These are phyloP conservation scores for Talaromyces stipitatus DNA, from an alignment of 495 filamentous ascomycete genomes.

Conservation along the genomic window DNA sequence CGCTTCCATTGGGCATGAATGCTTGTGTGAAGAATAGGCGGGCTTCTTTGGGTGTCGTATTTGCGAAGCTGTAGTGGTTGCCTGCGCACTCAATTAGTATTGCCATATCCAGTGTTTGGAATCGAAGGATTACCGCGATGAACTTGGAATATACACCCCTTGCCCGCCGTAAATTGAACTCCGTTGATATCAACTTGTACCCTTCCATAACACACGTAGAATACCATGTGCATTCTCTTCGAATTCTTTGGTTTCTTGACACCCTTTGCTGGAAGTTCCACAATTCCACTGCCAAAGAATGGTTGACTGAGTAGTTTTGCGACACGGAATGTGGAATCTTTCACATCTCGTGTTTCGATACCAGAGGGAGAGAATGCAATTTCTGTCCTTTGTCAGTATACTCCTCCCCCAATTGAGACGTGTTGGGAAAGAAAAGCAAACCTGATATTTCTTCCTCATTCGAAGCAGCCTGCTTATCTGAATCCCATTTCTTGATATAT, in stretches of 20 bases:
- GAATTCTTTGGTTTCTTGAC: constrained; percentile 85
- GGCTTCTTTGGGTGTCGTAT: constrained; percentile 57
- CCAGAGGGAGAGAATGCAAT: constrained; percentile 70
- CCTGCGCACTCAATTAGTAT: constrained; percentile 37
- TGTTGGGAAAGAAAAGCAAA: constrained; percentile 12
- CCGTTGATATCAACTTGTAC: constrained; percentile 66
- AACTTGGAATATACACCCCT: constrained; percentile 86
- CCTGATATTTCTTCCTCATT: constrained; percentile 52
- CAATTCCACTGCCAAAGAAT: constrained; percentile 81
- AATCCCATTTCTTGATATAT: constrained; percentile 50
- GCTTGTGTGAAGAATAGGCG: constrained; percentile 83
- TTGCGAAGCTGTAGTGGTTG: constrained; percentile 78
- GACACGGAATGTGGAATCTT: constrained; percentile 69
- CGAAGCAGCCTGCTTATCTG: constrained; percentile 37
- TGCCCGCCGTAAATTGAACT: constrained; percentile 74
- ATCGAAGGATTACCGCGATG: constrained; percentile 62
- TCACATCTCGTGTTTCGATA: constrained; percentile 68
- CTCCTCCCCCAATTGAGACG: background rate
- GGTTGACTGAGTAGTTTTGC: constrained; percentile 76
- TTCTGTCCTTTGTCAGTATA: constrained; percentile 31
- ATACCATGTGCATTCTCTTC: constrained; percentile 89
- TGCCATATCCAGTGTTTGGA: background rate
- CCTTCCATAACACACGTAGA: constrained; percentile 75
- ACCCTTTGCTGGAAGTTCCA: constrained; percentile 75
- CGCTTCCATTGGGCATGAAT: constrained; percentile 36